Evolutionary conservation across 2,329 filamentous ascomycete species (phyloP), one percentile per base, ranked within the genome.

Genomic region (Scedosporium dehoogii): DNA sequence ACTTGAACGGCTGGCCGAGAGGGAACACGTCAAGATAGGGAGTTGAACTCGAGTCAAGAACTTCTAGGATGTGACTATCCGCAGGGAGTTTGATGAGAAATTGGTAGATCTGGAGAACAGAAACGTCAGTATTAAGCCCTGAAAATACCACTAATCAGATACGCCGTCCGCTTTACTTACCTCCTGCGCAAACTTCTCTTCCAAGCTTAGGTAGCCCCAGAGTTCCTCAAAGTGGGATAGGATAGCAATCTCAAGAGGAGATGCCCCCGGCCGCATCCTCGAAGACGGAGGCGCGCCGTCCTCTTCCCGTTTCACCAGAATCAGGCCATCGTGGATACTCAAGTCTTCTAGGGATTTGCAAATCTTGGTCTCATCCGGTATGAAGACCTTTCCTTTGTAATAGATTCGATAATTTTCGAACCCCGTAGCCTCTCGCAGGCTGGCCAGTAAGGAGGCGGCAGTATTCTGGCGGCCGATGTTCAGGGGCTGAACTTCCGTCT

Each of bases 151-250:
- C 53, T 14, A 23, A 62, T 21, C 6, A 56, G 16, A 10, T 10
- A 29, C 10, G 55, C 14, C 42, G 38, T 42, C 48, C 9, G 60
- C 21, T 48, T 18, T 21, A 64, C 74, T 67, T 78, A 88, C 86
- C 78, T 90, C 86, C 69, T 82, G 78, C 6, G 89, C 86, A 51
- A 91, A 76, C 59, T 77, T 79, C 63, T 92, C 86, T 55, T 90
- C 83, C 75, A 92, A 83, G 66, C 86, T 85, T 61, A 97, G 79
- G 69, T 93, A 89, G 53, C 85, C 83, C 81, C 94, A 96, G 25
- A 99, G 76, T 64, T 93, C 86, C 61, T 90, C 83, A 69, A 96
- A 96, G 72, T 96, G 90, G 63, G 86, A 82, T 67, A 94, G 77
- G 23, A 97, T 86, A 68, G 93, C 90, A 12, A 84, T 81, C 70